A percentile compares a stretch with the other conserved stretches of the same genome.
Conservation (phyloP, 2,329 filamentous ascomycete genomes). For the Fusarium sp. region DNA sequence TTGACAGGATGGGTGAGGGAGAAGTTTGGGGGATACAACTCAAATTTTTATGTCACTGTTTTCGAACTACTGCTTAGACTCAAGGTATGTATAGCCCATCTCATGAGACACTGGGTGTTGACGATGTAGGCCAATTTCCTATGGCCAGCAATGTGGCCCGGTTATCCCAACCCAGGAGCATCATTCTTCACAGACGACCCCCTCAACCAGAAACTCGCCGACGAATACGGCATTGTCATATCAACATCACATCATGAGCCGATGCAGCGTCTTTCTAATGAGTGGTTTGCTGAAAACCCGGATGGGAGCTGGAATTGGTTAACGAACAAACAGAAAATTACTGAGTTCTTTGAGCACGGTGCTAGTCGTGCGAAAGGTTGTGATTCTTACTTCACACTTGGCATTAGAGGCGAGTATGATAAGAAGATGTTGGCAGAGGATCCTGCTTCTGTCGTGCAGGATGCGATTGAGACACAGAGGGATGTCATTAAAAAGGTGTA, state of each 20-base stretch:
- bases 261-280: conserved; percentile 33
- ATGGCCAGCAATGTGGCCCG: conserved; percentile 75
- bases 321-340: conserved; percentile 28
- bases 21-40: conserved; percentile 63
- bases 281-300: conserved; percentile 24
- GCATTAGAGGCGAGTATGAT: conserved; percentile 35
- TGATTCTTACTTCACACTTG: conserved; percentile 35
- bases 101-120: rapidly evolving
- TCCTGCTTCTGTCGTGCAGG: conserved; percentile 23
- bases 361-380: conserved; percentile 4
- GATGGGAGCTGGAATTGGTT: conserved; percentile 38
- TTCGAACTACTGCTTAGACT: conserved; percentile 65
- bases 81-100: background rate
- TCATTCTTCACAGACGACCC: conserved; percentile 73
- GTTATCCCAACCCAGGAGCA: conserved; percentile 59
- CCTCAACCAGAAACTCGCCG: conserved; percentile 67
- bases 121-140: conserved; percentile 66
- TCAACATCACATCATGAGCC: conserved; percentile 36
- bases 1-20: conserved; percentile 68
- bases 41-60: conserved; percentile 69
- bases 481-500: conserved; percentile 65
- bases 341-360: conserved; percentile 26
- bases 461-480: conserved; percentile 58
- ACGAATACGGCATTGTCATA: conserved; percentile 49
- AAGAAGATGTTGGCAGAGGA: conserved; percentile 20